Conservation (phyloP, 148 eudicot genomes). For the Amaranthus cruentus region DNA sequence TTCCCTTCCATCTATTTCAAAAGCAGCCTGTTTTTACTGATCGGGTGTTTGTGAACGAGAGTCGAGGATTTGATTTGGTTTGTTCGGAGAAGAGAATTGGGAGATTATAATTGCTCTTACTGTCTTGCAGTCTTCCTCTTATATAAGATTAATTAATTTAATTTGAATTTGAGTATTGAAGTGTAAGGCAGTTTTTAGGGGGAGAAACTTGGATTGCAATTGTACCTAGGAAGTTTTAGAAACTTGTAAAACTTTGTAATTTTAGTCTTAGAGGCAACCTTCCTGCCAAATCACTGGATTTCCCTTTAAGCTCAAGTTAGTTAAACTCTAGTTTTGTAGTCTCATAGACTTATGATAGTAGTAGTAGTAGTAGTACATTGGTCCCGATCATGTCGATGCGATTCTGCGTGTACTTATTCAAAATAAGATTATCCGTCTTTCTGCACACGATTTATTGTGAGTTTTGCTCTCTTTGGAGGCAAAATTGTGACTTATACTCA, state of each 20-base stretch:
- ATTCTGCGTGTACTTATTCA: neutral
- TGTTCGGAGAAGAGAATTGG: constrained; percentile 7
- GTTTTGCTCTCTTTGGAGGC: neutral
- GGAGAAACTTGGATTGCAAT: constrained; percentile 33
- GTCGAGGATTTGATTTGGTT: constrained; percentile 4
- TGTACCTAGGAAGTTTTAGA: constrained; percentile 27
- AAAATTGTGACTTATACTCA: neutral
- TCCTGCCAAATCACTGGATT: constrained; percentile 25
- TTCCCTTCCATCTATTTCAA: constrained; percentile 40
- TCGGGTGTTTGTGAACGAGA: constrained; percentile 2
- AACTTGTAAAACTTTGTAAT: constrained; percentile 39
- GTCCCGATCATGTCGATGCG: neutral
- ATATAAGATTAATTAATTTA: constrained; percentile 26
- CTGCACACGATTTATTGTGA: neutral
- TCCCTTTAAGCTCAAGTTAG: constrained; percentile 57
- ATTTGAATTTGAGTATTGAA: constrained; percentile 19
- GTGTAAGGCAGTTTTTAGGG: constrained; percentile 30
- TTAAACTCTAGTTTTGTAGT: constrained; percentile 10
- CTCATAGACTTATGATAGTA: neutral
- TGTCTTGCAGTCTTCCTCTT: neutral
- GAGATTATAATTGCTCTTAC: constrained; percentile 3
- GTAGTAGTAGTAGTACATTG: neutral
- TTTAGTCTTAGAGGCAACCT: constrained; percentile 52
- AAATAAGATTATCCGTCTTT: neutral
- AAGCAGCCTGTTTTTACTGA: constrained; percentile 1